phyloP scores from a whole-genome alignment of 2,329 filamentous ascomycete species.

The Ceratocystis variospora region DNA sequence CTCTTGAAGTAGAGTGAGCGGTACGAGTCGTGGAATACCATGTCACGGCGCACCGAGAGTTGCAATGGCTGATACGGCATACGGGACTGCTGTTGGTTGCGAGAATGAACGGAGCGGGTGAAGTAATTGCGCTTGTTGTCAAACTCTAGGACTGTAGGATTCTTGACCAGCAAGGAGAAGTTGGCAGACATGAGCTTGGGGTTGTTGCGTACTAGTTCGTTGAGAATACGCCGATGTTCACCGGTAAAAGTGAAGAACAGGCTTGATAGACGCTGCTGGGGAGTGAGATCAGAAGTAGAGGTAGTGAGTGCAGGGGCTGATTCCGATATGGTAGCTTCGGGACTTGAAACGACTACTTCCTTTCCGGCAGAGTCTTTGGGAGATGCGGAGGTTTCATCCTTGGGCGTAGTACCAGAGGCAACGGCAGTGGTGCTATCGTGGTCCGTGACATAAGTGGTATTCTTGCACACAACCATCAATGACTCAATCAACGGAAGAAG shows the following conservation, averaged over 20 bases:
- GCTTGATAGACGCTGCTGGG: slow-evolving; percentile 69
- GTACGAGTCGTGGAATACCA: slow-evolving; percentile 97
- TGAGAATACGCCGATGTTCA: slow-evolving; percentile 92
- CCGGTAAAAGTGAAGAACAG: slow-evolving; percentile 97
- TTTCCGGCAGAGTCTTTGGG: background rate
- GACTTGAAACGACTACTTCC: slow-evolving; percentile 25
- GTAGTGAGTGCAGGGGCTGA: slow-evolving; percentile 55
- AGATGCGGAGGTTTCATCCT: background rate
- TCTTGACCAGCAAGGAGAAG: slow-evolving; percentile 90
- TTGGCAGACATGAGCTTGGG: slow-evolving; percentile 98
- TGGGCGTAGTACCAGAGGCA: background rate
- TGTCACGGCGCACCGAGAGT: slow-evolving; percentile 77
- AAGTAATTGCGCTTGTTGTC: slow-evolving; percentile 99
- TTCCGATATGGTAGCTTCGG: slow-evolving; percentile 26
- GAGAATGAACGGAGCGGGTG: slow-evolving; percentile 72
- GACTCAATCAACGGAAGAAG: slow-evolving; percentile 88
- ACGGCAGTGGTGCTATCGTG: background rate
- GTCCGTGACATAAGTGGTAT: slow-evolving; percentile 67
- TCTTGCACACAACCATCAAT: slow-evolving; percentile 98
- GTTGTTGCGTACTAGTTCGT: slow-evolving; percentile 92
- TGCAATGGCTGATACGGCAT: slow-evolving; percentile 61
- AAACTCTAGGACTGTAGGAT: slow-evolving; percentile 96
- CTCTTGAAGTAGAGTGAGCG: slow-evolving; percentile 95
- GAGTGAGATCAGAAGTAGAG: slow-evolving; percentile 37
- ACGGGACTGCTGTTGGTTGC: slow-evolving; percentile 52